A percentile compares a stretch with the other conserved stretches of the same genome.
phyloP scores from a whole-genome alignment of 2,329 filamentous ascomycete species.

The Ascochyta clinopodiicola region DNA sequence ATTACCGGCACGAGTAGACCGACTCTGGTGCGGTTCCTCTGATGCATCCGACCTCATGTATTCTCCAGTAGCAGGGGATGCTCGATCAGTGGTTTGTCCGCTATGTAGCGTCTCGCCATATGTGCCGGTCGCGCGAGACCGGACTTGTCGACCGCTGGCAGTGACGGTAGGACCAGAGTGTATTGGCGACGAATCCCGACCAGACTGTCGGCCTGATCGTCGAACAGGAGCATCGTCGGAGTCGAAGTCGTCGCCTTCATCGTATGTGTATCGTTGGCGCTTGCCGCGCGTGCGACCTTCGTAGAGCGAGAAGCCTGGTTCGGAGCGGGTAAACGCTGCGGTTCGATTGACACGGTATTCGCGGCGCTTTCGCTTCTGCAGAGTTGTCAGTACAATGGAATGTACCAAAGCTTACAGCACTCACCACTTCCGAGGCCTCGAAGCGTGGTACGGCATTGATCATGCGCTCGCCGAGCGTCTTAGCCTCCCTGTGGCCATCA shows the following conservation, averaged over 20 bases:
- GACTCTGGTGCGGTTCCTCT: constrained; percentile 55
- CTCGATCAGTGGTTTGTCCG: constrained; percentile 54
- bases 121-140: constrained; percentile 65
- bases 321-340: constrained; percentile 84
- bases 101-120: constrained; percentile 68
- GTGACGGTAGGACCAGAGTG: constrained; percentile 71
- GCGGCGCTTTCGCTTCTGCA: constrained; percentile 87
- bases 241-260: constrained; percentile 83
- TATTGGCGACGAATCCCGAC: constrained; percentile 75
- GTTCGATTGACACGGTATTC: constrained; percentile 89
- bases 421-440: constrained; percentile 88
- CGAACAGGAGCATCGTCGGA: constrained; percentile 72
- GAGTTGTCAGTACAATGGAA: constrained; percentile 20
- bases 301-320: constrained; percentile 90
- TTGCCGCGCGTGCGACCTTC: constrained; percentile 96
- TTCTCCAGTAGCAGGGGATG: constrained; percentile 53
- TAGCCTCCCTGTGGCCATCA: constrained; percentile 83
- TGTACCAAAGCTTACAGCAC: neutral
- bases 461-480: constrained; percentile 79
- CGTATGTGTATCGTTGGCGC: constrained; percentile 94
- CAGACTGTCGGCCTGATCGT: constrained; percentile 71
- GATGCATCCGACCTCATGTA: constrained; percentile 54
- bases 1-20: constrained; percentile 49
- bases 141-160: constrained; percentile 85
- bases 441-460: constrained; percentile 82